Evolutionary conservation across 257 asterid species (phyloP).

Genomic region (Lycium ferocissimum): DNA sequence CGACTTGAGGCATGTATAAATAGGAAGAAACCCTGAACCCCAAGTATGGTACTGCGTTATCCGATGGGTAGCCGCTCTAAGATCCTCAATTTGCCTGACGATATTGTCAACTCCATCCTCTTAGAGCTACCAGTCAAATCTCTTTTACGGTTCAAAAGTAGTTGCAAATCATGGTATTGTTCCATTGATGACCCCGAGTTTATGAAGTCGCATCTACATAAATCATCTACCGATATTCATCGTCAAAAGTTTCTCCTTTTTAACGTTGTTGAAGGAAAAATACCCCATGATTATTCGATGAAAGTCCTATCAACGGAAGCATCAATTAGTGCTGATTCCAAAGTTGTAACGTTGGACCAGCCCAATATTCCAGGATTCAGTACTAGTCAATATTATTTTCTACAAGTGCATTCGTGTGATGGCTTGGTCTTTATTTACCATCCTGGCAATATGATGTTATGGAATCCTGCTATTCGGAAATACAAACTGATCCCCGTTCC

Average conservation of each 20-base stretch:
- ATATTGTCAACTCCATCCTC: neutral
- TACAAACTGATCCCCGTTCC: neutral
- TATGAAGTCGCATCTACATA: neutral
- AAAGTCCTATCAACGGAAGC: neutral
- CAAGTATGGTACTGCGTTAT: too few species aligned
- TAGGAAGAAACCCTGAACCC: too few species aligned
- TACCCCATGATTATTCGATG: neutral
- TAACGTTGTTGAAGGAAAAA: neutral
- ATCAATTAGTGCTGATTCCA: neutral
- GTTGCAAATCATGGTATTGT: neutral
- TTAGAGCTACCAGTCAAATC: neutral
- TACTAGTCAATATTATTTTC: neutral
- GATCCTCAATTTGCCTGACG: neutral
- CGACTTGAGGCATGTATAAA: too few species aligned
- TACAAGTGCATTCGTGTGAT: neutral
- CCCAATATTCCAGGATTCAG: neutral
- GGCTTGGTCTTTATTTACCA: neutral
- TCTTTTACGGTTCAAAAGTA: neutral
- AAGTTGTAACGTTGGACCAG: neutral
- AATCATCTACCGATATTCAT: neutral
- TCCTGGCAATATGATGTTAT: neutral
- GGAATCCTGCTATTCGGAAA: neutral
- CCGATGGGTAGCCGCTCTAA: neutral
- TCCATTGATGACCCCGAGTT: neutral
- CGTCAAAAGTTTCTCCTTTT: neutral